Base-by-base conservation (phyloP, 805 yeast genomes). In the Limtongia smithiae region DNA sequence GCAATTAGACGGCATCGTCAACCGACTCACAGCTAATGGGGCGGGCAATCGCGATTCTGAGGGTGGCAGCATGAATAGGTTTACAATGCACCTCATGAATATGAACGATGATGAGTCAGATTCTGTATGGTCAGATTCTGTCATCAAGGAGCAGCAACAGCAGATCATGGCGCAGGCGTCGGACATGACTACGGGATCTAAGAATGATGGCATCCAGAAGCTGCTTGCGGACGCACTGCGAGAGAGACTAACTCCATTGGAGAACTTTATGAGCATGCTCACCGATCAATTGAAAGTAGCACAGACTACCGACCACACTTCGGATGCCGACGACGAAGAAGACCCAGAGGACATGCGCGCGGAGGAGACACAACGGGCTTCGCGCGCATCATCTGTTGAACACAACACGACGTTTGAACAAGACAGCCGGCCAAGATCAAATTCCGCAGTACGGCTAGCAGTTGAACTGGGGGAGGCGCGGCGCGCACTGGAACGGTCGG, bases 1-100 rank as follows among this genome's bases (percentile, higher is more conserved):
- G 12, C 45, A 52, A 35, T 30, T 52, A 15, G 54, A 52, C 21
- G 53, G 48, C 4, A 52, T 52, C 17, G 54, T 52, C 24, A 44
- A 41, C 20, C 48, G 51, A n/a, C 34, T 52, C n/a, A 37, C 57
- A 11, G 46, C 44, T 31, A 36, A 44, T 24, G 44, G 42, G 4
- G 44, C 50, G 28, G 41, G 28, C 28, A 25, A 25, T 9, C 28
- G 6, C 28, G 28, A 25, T 9, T 31, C 34, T 5, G 4, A 8
- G n/a, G 14, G 14, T 8, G 14, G 34, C 17, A 12, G 17, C 17
- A 15, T 15, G 17, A 31, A 8, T 5, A 8, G 12, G 12, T 28
- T 12, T 8, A 28, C 11, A 8, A 28, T 8, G 31, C 11, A 12
- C 12, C 31, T 28, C 8, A 14, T 12, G 12, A 5, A 14, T 7